Evolutionary conservation across 345 rosid genomes (phyloP), one percentile per base, ranked within the genome.

Genomic region (Eucalyptus sp.): DNA sequence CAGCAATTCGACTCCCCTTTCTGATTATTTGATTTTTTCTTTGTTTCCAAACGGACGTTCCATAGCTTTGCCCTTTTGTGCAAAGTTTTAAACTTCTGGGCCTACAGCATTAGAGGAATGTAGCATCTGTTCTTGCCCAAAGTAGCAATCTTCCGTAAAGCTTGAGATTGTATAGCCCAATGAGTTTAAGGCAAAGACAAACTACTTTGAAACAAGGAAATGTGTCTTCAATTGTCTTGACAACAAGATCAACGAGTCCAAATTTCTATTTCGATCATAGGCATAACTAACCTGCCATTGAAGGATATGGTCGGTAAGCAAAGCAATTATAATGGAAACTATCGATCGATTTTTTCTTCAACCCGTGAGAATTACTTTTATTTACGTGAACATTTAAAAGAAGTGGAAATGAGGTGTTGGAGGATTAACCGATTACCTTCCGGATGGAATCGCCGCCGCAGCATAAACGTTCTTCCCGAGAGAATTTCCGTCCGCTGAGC

Each of bases 51-150:
- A 64, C 31, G 37, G 71, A 64, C 71, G 3, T 64, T 29, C 18
- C 37, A 3, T 64, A 64, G 31, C 71, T 64, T 64, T 64, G 37
- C 18, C 71, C 17, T 4, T 29, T 29, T 13, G 33, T 29, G 16
- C 71, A 13, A 13, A 62, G 71, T 62, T 62, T 13, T 29, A 27
- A 29, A 62, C 71, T 0, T 1, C 17, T 62, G 33, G 71, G 33
- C 31, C 33, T 6, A 13, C 71, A 64, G 10, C 8, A n/a, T 14
- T 7, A n/a, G 71, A 64, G 71, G 37, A 64, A 64, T 1, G 37
- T 7, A 25, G 7, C 24, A 58, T 17, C n/a, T 58, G n/a, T 25
- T 1, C n/a, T 24, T 18, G 58, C 58, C 0, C 31, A 27, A 27
- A 60, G 68, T 27, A 60, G 31, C 31, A 60, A 60, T 27, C 31